A percentile compares a stretch with the other conserved stretches of the same genome.
phyloP scores from a whole-genome alignment of 331 rosid genomes.

The Erythrophleum ivorense region DNA sequence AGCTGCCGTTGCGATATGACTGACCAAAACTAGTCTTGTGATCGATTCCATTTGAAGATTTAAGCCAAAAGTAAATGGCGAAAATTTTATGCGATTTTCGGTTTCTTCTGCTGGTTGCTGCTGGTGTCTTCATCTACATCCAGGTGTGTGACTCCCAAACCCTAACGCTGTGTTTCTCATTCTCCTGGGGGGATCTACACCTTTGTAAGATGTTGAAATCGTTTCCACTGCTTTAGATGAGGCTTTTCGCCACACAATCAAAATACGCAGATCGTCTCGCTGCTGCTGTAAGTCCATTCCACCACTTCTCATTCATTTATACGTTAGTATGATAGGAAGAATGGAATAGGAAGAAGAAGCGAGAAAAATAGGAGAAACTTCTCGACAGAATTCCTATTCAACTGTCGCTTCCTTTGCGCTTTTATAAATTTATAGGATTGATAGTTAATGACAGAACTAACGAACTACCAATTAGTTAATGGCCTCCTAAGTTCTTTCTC shows the following conservation, averaged over 20 bases:
- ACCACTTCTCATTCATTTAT: background rate
- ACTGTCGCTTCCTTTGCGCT: background rate
- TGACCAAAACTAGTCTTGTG: constrained; percentile 4
- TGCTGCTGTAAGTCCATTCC: constrained; percentile 68
- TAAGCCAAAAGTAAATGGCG: constrained; percentile 51
- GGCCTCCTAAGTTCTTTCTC: background rate
- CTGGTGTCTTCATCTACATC: constrained; percentile 78
- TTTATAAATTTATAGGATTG: background rate
- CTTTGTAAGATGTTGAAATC: background rate
- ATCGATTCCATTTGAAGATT: background rate
- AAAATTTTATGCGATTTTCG: constrained; percentile 78
- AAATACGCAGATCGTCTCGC: constrained; percentile 94
- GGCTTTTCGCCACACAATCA: constrained; percentile 86
- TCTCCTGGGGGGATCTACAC: background rate
- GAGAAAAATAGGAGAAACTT: background rate
- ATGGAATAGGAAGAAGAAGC: too few species aligned
- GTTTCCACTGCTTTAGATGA: constrained; percentile 51
- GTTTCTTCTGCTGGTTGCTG: constrained; percentile 77
- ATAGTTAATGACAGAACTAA: background rate
- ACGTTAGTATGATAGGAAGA: background rate
- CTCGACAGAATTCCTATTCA: background rate
- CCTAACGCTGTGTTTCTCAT: constrained; percentile 36
- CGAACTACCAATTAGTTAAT: background rate
- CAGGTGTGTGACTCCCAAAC: constrained; percentile 58
- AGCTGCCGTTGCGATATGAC: constrained; percentile 6